Evolutionary conservation across 2,329 filamentous ascomycete genomes (phyloP).

Genomic region (Alternaria ventricosa): DNA sequence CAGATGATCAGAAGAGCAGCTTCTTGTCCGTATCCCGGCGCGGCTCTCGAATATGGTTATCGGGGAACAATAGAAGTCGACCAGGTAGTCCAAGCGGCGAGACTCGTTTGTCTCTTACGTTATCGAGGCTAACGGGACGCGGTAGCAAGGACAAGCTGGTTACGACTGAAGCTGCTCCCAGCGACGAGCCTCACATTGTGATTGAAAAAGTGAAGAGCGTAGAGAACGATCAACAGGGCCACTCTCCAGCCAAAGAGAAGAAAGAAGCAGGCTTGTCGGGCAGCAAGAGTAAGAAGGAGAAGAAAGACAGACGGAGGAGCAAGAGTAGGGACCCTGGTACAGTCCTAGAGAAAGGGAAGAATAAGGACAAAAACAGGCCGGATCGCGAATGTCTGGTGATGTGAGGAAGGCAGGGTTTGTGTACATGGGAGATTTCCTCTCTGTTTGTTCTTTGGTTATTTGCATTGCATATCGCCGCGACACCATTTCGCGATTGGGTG

Average conservation of each 20-base stretch:
- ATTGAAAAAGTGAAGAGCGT: conserved; percentile 27
- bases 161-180: conserved; percentile 22
- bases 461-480: conserved; percentile 3
- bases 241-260: conserved; percentile 31
- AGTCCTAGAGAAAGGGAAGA: conserved; percentile 32
- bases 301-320: conserved; percentile 44
- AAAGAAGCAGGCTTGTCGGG: conserved; percentile 28
- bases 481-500: background rate
- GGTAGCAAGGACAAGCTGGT: conserved; percentile 52
- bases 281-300: conserved; percentile 42
- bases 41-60: conserved; percentile 39
- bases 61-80: conserved; percentile 47
- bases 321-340: conserved; percentile 51
- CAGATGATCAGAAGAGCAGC: conserved; percentile 50
- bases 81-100: conserved; percentile 52
- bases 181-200: conserved; percentile 39
- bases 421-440: background rate
- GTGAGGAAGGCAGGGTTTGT: conserved; percentile 36
- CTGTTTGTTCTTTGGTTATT: conserved; percentile 1
- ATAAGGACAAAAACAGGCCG: conserved; percentile 42
- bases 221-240: conserved; percentile 19
- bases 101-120: conserved; percentile 51
- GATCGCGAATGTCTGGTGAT: conserved; percentile 55
- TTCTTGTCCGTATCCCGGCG: conserved; percentile 45
- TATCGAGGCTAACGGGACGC: conserved; percentile 48